Base-by-base conservation (phyloP, 2,329 filamentous ascomycete genomes). In the Curvularia sp. region DNA sequence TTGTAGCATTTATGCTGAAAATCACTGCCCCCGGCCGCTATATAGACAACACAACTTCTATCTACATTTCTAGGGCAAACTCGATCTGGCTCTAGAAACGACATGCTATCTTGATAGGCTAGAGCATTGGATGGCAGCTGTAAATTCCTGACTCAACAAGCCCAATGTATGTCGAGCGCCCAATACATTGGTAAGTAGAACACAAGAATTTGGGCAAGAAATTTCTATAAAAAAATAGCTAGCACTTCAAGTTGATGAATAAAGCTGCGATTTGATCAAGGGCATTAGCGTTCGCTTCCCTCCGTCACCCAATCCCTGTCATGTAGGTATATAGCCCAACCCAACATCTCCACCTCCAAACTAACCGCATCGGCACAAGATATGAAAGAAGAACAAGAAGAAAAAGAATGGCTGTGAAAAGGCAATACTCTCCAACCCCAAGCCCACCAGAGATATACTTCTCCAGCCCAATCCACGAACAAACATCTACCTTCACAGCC, bases 401-500 rank as follows among this genome's bases (percentile, higher is more conserved):
- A 22, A 54, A 56, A 53, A 48, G 54, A 24, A 77, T 77, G 74
- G 63, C 73, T 20, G 59, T 65, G 20, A 77, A 77, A 63, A 66
- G 76, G 46, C 53, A 66, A 15, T 67, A 65, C 26, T 67, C 74
- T 1, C 52, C 60, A 10, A 64, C 68, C 0, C 53, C 65, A 30
- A 39, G 55, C 5, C 8, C 59, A 8, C 58, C 67, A 20, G 62
- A 75, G n/a, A 73, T 83, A 53, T 83, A 78, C 69, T 74, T 70
- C 38, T 85, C 83, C 10, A 61, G 71, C 8, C 70, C 77, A 4
- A 80, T 85, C 54, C 68, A 80, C 49, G 82, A 85, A 64, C 81
- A 83, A 61, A 74, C 77, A n/a, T 85, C 82, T 10, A 79, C 72
- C 15, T 86, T 86, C 77, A 71, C 79, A 55, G 84, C 77, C 58